Evolutionary conservation across 2,329 filamentous ascomycete genomes (phyloP), one percentile per base, ranked within the genome.

Genomic region (Thelonectria discophora): DNA sequence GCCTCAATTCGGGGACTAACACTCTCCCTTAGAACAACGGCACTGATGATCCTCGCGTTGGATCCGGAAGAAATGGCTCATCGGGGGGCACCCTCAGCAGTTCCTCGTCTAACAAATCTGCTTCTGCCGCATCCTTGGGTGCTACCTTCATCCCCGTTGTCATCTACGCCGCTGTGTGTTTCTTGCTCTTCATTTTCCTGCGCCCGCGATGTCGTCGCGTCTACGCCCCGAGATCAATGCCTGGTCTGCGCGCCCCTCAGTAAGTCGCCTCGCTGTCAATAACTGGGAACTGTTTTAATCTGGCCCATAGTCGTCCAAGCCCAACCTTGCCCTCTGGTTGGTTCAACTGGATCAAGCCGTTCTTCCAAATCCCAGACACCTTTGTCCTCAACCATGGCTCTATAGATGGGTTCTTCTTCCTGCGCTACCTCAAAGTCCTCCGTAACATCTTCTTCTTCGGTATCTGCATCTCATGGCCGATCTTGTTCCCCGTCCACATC

Each of bases 331-430:
- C 89, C 3, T 81, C 74, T 24, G 89, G 90, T 55, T 74, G 88
- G 47, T 79, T 91, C 69, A 86, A 90, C 68, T 93, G 90, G 90
- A 76, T 93, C 60, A 78, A 78, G 10, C 80, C 84, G 12, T 91
- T 92, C 78, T 90, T 86, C 79, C 85, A 84, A 69, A 84, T 86
- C 45, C 84, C 85, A 3, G 94, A 98, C 74, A 88, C 88, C 42
- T 93, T 92, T 72, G 87, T 94, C 24, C 86, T 98, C 20, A 92
- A 95, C 72, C 93, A 97, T 79, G 92, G 94, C 75, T 96, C 93
- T 0, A 86, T 99, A 65, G 94, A 99, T 75, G 91, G 91, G 32
- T 98, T 94, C 77, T 88, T 98, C 53, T 93, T 96, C 75, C 83
- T 98, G 27, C 92, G 94, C 37, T 97, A 78, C 56, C 70, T 80